Base-by-base conservation (phyloP, 2,329 filamentous ascomycete species). In the Dothiorella sarmentorum region DNA sequence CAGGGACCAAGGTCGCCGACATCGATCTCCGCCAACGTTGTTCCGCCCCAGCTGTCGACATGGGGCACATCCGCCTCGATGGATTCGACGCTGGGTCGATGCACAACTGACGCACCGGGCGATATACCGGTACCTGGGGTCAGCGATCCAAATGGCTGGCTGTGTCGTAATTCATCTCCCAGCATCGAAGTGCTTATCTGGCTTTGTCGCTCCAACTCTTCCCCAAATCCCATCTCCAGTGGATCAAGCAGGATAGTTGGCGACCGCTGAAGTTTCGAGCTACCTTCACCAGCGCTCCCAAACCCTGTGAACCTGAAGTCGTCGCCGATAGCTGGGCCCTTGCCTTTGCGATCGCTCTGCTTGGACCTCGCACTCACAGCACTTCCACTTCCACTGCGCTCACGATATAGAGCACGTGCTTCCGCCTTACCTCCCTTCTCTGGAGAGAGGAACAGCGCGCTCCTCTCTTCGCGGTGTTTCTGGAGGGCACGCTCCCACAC, bases 401-500 rank as follows among this genome's bases (percentile, higher is more conserved):
- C 49, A 15, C 57, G 57, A 18, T 38, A 53, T 7, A 59, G 24
- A 10, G 47, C 31, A 3, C 49, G 40, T 7, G 57, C 40, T 29
- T 58, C 44, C 3, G 33, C 42, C 22, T 49, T 58, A 13, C 57
- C 69, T 11, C 72, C 71, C 5, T 67, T 69, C 47, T 73, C 68
- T 22, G 67, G 61, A 7, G 69, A 64, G 7, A 73, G 62, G 24
- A 73, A 72, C 57, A 75, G 63, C 5, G 65, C 66, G 22, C 66
- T 64, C 37, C 68, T 68, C 59, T 75, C 71, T 13, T 72, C 66
- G 53, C 71, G 71, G 38, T 73, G 66, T 13, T 66, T 66, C 59
- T 69, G 67, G n/a, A 73, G 60, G 26, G 72, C 72, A 37, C 64
- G 63, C 49, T 73, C 67, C 72, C 72, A 75, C 17, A 73, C 63